These are phyloP conservation scores for Phytophthora pini DNA, from an alignment of 352 stramenopile genomes.

Conservation along the genomic window DNA sequence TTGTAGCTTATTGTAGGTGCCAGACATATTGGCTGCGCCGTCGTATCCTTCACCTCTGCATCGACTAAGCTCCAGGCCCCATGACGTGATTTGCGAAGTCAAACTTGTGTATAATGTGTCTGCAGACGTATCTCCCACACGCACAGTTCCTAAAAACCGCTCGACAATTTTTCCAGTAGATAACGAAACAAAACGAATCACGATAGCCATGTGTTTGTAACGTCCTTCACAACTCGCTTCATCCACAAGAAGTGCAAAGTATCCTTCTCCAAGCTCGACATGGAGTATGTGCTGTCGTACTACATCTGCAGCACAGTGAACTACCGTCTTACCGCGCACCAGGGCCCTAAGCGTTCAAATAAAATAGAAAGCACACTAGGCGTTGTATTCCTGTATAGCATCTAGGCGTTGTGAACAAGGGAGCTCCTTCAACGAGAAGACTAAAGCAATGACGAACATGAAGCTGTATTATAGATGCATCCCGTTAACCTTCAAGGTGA, in stretches of 20 bases:
- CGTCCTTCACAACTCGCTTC: too few relatives aligned
- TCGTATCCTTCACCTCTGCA: constrained; percentile 1
- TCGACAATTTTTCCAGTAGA: neutral
- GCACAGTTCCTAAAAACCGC: neutral
- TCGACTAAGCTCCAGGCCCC: neutral
- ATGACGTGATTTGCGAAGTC: neutral
- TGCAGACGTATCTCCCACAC: neutral
- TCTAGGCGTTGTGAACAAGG: too few relatives aligned
- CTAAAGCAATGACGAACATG: too few relatives aligned
- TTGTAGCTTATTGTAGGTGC: neutral
- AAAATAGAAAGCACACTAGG: too few relatives aligned
- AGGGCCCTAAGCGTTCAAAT: too few relatives aligned
- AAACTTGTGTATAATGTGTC: neutral
- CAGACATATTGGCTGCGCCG: neutral
- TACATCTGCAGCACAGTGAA: neutral
- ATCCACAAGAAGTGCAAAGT: neutral
- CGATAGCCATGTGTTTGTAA: too few relatives aligned
- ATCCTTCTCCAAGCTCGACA: neutral
- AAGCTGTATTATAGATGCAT: too few relatives aligned
- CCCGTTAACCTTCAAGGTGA: too few relatives aligned
- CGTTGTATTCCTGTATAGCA: too few relatives aligned
- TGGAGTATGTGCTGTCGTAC: neutral
- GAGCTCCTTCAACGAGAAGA: too few relatives aligned
- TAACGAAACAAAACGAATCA: too few relatives aligned
- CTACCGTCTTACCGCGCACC: too few relatives aligned